Base-by-base conservation (phyloP, 495 filamentous ascomycete genomes). In the Extremus antarcticus region DNA sequence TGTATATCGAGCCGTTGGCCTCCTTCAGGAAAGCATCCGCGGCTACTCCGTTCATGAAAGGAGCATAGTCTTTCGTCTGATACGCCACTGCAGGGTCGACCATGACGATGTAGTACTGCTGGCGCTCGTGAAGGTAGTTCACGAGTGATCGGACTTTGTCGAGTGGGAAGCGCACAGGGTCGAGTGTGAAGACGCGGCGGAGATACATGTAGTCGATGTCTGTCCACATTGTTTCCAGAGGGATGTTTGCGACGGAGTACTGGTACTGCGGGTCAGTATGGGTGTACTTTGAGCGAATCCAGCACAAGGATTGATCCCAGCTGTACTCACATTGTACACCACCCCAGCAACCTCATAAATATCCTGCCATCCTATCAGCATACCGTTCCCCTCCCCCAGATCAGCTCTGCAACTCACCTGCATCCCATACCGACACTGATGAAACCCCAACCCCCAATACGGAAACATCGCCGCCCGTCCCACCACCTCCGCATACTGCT, bases 141-240 rank as follows among this genome's bases (percentile, higher is more conserved):
- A 91, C 79, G 15, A 92, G 62, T 53, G 82, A 75, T n/a, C 80
- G 81, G 72, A 90, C 77, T 57, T 74, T 78, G 2, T 76, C 60
- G 2, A 90, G 57, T 0, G 87, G 81, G 67, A 85, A 95, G 35
- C 86, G 75, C 2, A 85, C 72, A 0, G 83, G 79, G 60, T 91
- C 89, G 17, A 88, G 71, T 1, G 84, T 83, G 66, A 95, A 92
- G 46, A 89, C 78, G 56, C 71, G 73, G 65, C 85, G 70, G 15
- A 52, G 43, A 35, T 66, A 52, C 57, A 61, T 70, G 59, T 70
- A 63, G 49, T 67, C 61, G 32, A 91, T 91, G 63, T 91, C 87
- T 2, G 84, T 91, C 88, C 88, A 94, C 81, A 90, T 87, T 0
- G 85, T 89, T 67, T 95, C 88, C 8, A 95, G 71, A 0, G 88